Evolutionary conservation across 768 basidiomycete species (phyloP), one percentile per base, ranked within the genome.

Genomic region (Pleurotus tuoliensis): DNA sequence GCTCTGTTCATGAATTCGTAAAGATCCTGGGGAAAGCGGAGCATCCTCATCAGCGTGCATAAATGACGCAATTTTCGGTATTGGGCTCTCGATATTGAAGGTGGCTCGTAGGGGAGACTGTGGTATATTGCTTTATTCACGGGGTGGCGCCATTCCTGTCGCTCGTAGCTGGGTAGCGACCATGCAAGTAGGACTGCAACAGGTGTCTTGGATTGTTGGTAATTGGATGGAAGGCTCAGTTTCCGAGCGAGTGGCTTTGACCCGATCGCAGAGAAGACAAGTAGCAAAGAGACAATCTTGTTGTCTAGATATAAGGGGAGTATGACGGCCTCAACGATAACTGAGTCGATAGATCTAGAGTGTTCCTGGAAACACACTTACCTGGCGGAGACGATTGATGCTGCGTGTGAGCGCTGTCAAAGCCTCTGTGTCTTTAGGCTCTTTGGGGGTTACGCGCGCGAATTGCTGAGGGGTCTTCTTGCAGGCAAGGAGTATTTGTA

Each of bases 381-480:
- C 87, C 69, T 82, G 71, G 54, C 72, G 69, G 56, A 72, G 71
- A 61, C 68, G 76, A 34, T 64, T 62, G 76, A 90, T 76, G 56
- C 82, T 78, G 1, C 62, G 53, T 15, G 70, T 70, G 12, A 88
- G 59, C 4, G 74, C 71, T 34, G 63, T 66, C 45, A 87, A 67
- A 1, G 69, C 59, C 20, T 68, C 66, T 1, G 63, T 63, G 61
- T 86, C 83, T 41, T 64, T 63, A 3, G 71, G 69, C 8, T 69
- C 68, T 25, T 64, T 66, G 30, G 81, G 71, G 22, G 69, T 73
- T 4, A 90, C 59, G 54, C 73, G 75, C 2, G 78, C 87, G 60
- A 80, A 71, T 58, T 88, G 87, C 56, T 88, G 86, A 18, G 81
- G 72, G 15, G 76, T 68, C 15, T 69, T 70, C 25, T 76, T 71